These are phyloP conservation scores for Spongispora temasekensis DNA, from an alignment of 1,284 basidiomycete genomes.

Conservation along the genomic window DNA sequence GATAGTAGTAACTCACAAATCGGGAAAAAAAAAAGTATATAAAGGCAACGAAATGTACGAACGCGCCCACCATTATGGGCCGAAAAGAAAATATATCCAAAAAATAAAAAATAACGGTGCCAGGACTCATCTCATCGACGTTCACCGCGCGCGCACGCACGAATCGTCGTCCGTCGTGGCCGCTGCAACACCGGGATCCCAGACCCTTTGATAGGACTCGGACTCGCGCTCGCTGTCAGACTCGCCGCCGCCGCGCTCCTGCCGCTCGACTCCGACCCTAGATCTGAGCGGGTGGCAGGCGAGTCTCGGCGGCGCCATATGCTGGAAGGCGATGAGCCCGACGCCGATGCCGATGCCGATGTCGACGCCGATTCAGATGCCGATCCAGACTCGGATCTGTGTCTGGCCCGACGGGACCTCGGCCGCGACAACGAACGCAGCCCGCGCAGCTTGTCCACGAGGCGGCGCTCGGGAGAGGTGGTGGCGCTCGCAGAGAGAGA, in stretches of 20 bases:
- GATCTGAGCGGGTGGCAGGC: too few relatives aligned
- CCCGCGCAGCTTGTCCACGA: slow-evolving; percentile 7
- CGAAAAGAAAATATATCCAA: too few relatives aligned
- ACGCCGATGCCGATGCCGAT: slow-evolving; percentile 8
- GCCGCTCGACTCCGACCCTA: slow-evolving; percentile 18
- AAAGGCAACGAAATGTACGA: too few relatives aligned
- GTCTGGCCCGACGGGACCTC: not conserved
- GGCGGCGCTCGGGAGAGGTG: slow-evolving; percentile 8
- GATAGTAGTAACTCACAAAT: too few relatives aligned
- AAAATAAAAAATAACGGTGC: too few relatives aligned
- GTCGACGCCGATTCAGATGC: slow-evolving; percentile 1
- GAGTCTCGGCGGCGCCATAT: slow-evolving; percentile 22
- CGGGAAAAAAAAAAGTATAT: too few relatives aligned
- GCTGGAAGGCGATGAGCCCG: slow-evolving; percentile 13
- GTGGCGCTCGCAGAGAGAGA: slow-evolving; percentile 20
- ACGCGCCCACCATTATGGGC: too few relatives aligned
- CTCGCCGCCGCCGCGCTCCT: slow-evolving; percentile 19
- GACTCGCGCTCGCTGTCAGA: slow-evolving; percentile 12
- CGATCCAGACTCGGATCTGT: not conserved
- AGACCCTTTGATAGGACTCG: slow-evolving; percentile 28
- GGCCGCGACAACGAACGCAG: slow-evolving; percentile 17
- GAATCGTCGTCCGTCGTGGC: slow-evolving; percentile 32
- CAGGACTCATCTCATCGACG: slow-evolving; percentile 21
- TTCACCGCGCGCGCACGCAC: slow-evolving; percentile 27
- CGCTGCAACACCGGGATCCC: slow-evolving; percentile 33